phyloP scores from a whole-genome alignment of 2,329 filamentous ascomycete species.

The Cytospora chrysosperma region DNA sequence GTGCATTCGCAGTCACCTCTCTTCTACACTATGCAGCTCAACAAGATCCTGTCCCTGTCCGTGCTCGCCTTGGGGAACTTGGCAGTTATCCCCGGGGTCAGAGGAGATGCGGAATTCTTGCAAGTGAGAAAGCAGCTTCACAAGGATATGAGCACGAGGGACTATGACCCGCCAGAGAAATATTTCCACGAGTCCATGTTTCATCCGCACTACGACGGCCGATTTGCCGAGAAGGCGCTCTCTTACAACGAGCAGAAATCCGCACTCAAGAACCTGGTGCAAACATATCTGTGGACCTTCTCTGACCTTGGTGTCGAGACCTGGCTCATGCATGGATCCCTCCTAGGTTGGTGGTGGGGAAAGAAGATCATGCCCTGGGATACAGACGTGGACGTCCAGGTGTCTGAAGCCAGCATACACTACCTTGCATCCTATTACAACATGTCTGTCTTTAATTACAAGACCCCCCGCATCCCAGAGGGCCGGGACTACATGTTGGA shows the following conservation, averaged over 20 bases:
- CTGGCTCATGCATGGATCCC: constrained; percentile 82
- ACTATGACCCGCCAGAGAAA: constrained; percentile 28
- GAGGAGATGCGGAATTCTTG: constrained; percentile 26
- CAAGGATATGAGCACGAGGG: constrained; percentile 27
- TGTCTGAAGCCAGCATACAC: constrained; percentile 63
- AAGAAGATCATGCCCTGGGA: constrained; percentile 71
- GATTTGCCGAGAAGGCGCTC: constrained; percentile 42
- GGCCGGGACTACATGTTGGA: constrained; percentile 50
- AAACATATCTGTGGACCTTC: constrained; percentile 70
- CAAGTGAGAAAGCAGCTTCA: constrained; percentile 29
- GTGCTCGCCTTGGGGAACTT: constrained; percentile 21
- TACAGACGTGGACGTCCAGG: constrained; percentile 73
- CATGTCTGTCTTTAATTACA: constrained; percentile 47
- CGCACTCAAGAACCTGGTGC: constrained; percentile 64
- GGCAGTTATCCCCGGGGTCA: constrained; percentile 1
- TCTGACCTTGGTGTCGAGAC: constrained; percentile 67
- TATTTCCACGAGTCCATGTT: constrained; percentile 39
- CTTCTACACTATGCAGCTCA: constrained; percentile 23
- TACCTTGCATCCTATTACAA: constrained; percentile 69
- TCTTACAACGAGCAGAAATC: constrained; percentile 57
- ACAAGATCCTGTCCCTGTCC: constrained; percentile 14
- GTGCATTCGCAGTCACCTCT: neutral
- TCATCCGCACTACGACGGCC: constrained; percentile 39
- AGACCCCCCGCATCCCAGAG: constrained; percentile 38
- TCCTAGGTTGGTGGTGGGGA: constrained; percentile 88